These are phyloP conservation scores for Myrica gale DNA, from an alignment of 306 rosid genomes.

Conservation along the genomic window DNA sequence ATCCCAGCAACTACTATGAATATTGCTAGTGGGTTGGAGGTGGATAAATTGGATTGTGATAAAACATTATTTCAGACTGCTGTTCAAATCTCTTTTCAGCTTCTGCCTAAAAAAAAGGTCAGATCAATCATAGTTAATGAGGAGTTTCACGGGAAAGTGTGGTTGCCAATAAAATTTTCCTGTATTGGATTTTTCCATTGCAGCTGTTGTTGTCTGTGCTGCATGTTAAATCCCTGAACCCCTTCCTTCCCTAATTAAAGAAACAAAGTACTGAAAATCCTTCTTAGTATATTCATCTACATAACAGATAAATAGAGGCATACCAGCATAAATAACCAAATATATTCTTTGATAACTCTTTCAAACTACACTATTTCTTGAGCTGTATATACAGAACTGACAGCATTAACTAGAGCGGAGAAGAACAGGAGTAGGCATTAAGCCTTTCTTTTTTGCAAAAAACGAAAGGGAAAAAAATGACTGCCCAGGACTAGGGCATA, in stretches of 20 bases:
- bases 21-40: not conserved
- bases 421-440: not conserved
- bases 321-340: not conserved
- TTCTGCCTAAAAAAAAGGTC: too few species aligned
- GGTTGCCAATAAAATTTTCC: not conserved
- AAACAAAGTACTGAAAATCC: not conserved
- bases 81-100: too few species aligned
- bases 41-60: not conserved
- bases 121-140: too few species aligned
- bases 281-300: not conserved
- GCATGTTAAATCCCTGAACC: not conserved
- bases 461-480: not conserved
- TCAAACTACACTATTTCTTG: conserved; percentile 22
- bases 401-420: not conserved
- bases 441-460: not conserved
- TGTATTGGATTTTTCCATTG: not conserved
- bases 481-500: conserved; percentile 26
- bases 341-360: conserved; percentile 3
- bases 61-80: too few species aligned
- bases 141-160: too few species aligned
- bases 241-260: not conserved
- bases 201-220: not conserved
- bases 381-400: conserved; percentile 6
- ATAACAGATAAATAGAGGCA: not conserved
- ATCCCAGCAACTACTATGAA: not conserved